phyloP scores from a whole-genome alignment of 1,139 yeast species.

The Protomyces inouyei region DNA sequence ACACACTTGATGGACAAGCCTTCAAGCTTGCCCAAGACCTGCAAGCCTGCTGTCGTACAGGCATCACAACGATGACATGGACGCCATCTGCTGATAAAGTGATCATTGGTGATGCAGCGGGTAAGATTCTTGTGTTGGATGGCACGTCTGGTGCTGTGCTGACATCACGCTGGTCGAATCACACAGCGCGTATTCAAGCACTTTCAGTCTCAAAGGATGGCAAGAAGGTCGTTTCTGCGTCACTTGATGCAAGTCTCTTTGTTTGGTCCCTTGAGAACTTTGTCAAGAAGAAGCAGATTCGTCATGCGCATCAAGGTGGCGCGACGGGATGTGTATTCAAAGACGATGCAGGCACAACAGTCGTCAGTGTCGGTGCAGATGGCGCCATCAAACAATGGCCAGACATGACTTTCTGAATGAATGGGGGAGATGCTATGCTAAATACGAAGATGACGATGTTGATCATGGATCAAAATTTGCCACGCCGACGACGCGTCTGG shows the following conservation, averaged over 20 bases:
- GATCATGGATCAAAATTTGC: background rate
- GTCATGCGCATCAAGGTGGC: conserved; percentile 87
- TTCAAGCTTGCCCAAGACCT: background rate
- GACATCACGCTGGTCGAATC: conserved; percentile 94
- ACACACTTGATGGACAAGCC: background rate
- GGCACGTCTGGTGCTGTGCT: conserved; percentile 53
- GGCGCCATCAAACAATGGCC: conserved; percentile 74
- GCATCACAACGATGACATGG: conserved; percentile 58
- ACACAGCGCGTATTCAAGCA: conserved; percentile 70
- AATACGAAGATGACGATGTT: background rate
- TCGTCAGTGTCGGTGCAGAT: conserved; percentile 70
- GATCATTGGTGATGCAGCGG: conserved; percentile 83
- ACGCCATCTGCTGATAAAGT: conserved; percentile 65
- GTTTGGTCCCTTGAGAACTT: conserved; percentile 77
- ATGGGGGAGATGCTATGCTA: background rate
- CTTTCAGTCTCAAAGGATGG: conserved; percentile 77
- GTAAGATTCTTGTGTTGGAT: conserved; percentile 68
- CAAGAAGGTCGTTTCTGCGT: conserved; percentile 67
- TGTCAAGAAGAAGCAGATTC: conserved; percentile 62
- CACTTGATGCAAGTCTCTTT: conserved; percentile 75
- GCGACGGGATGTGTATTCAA: conserved; percentile 72
- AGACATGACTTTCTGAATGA: background rate
- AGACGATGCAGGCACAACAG: conserved; percentile 40
- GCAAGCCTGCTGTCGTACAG: conserved; percentile 38
- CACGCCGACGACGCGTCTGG: background rate